Evolutionary conservation across 1,139 yeast species (phyloP).

Genomic region (Candida labiduridarum): DNA sequence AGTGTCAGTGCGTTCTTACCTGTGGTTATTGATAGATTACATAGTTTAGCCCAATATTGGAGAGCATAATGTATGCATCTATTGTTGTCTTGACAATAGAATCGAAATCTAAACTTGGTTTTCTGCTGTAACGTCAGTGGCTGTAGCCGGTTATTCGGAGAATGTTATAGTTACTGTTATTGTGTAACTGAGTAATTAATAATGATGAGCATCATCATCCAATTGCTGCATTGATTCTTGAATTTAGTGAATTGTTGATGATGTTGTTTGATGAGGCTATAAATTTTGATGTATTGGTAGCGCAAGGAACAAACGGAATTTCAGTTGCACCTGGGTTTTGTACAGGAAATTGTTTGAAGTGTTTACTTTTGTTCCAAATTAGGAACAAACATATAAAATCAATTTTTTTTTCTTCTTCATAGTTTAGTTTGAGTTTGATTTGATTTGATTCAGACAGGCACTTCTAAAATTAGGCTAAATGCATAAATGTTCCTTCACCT

Average conservation of each 20-base stretch:
- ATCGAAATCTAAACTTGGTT: not conserved
- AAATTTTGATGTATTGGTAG: too few species aligned
- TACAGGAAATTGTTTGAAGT: not conserved
- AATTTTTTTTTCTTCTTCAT: not conserved
- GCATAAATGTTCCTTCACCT: not conserved
- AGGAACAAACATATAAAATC: not conserved
- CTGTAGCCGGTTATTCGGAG: too few species aligned
- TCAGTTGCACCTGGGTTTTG: too few species aligned
- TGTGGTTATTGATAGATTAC: constrained; percentile 91
- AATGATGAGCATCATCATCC: too few species aligned
- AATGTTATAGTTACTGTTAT: too few species aligned
- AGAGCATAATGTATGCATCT: constrained; percentile 53
- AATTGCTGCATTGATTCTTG: too few species aligned
- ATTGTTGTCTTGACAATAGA: not conserved
- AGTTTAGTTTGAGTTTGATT: not conserved
- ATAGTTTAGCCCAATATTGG: constrained; percentile 97
- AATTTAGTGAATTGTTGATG: too few species aligned
- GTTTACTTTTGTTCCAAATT: not conserved
- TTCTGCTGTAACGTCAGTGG: too few species aligned
- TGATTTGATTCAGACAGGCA: not conserved
- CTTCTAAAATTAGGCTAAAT: not conserved
- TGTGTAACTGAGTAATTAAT: too few species aligned
- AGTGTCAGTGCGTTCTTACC: constrained; percentile 94
- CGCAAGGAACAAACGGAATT: too few species aligned
- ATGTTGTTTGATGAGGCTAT: too few species aligned